Conservation (phyloP, 2,329 filamentous ascomycete genomes). For the Neurospora sp. region DNA sequence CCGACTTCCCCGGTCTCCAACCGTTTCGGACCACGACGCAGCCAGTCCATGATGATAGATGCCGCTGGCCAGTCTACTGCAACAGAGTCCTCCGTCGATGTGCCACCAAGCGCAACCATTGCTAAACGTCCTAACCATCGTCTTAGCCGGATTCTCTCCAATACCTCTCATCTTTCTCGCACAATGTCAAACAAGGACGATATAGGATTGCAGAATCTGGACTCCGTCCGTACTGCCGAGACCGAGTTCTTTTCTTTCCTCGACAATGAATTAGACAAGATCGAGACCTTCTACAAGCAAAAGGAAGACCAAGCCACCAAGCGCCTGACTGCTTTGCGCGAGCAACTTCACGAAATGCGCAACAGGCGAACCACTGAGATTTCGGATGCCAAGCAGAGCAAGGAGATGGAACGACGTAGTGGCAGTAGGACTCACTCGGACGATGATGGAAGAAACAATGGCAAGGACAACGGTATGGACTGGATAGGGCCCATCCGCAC, state of each 20-base stretch:
- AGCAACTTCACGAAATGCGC: constrained; percentile 89
- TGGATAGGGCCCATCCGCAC: constrained; percentile 46
- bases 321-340: constrained; percentile 59
- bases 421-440: constrained; percentile 15
- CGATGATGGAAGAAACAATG: constrained; percentile 16
- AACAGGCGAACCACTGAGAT: constrained; percentile 71
- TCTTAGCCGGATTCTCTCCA: constrained; percentile 32
- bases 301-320: constrained; percentile 80
- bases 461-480: constrained; percentile 17
- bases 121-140: constrained; percentile 19
- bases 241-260: constrained; percentile 83
- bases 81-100: constrained; percentile 11
- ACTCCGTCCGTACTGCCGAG: constrained; percentile 57
- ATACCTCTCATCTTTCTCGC: constrained; percentile 22
- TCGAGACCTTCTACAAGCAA: constrained; percentile 77
- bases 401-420: constrained; percentile 20
- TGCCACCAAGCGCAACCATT: constrained; percentile 16
- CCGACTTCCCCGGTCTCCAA: constrained; percentile 6
- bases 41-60: constrained; percentile 23
- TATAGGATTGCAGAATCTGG: constrained; percentile 32
- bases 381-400: constrained; percentile 30
- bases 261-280: constrained; percentile 77
- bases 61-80: constrained; percentile 8
- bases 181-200: constrained; percentile 30
- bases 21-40: constrained; percentile 26